Evolutionary conservation across 306 rosid genomes (phyloP).

Genomic region (Castanopsis chinensis): DNA sequence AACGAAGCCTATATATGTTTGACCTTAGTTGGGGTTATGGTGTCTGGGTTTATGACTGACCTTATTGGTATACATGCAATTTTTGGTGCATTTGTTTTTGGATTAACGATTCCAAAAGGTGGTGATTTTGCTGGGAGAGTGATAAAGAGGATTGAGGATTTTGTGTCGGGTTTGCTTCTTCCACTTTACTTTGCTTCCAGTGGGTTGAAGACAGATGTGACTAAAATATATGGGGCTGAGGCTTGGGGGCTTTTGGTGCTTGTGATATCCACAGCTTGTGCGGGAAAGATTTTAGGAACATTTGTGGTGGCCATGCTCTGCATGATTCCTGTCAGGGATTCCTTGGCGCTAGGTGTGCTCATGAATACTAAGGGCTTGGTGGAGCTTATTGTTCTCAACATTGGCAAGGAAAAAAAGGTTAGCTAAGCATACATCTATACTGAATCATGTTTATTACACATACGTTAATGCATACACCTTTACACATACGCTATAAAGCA

Average conservation of each 20-base stretch:
- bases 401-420: constrained; percentile 92
- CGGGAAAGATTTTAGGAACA: constrained; percentile 79
- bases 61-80: constrained; percentile 79
- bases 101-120: constrained; percentile 68
- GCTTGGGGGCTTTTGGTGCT: constrained; percentile 74
- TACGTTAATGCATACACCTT: no score
- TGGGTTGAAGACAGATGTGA: constrained; percentile 77
- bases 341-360: constrained; percentile 75
- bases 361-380: constrained; percentile 95
- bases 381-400: constrained; percentile 91
- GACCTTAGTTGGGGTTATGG: constrained; percentile 64
- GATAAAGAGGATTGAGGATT: constrained; percentile 72
- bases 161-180: constrained; percentile 69
- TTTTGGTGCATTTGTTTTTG: constrained; percentile 82
- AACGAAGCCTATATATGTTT: constrained; percentile 64
- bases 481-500: no score
- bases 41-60: constrained; percentile 69
- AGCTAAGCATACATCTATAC: neutral
- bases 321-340: constrained; percentile 59
- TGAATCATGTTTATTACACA: no score
- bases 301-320: constrained; percentile 63
- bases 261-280: constrained; percentile 64
- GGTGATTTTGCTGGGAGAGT: constrained; percentile 57
- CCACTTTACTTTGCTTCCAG: constrained; percentile 87
- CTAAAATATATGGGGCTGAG: constrained; percentile 48